Base-by-base conservation (phyloP, 208 protist species). In the Acanthamoeba culbertsoni region DNA sequence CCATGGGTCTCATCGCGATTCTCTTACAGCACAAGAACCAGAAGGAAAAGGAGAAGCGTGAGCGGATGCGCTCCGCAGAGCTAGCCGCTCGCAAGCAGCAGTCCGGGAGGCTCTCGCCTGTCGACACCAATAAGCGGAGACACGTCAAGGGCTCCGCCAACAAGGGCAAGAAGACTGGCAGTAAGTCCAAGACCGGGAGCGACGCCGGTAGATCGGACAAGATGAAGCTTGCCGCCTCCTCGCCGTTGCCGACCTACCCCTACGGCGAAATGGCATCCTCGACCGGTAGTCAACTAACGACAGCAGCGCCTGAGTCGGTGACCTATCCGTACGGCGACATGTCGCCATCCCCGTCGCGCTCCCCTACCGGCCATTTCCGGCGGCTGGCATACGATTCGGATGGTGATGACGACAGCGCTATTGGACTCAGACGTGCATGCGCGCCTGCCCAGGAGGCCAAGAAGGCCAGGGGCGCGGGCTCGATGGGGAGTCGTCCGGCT, bases 21-120 rank as follows among this genome's bases (percentile, higher is more conserved):
- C 82, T 89, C 53, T 31, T 59, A 12, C 82, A 89, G 42, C 51
- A 68, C 53, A 89, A 89, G 82, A 89, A 89, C 71, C 71, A 82
- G 43, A 82, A 82, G 71, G 71, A 82, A 31, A 82, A 82, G 71
- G 12, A 53, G 42, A 82, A 82, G 23, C 71, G 71, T 26, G 71
- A 82, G 42, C 1, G 31, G 42, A 37, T 55, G 71, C 71, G 71
- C 33, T 28, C 62, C 8, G 53, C 8, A 20, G 71, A 82, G 28
- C 42, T 23, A 26, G 71, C 71, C 12, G 68, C 68, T 23, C 68
- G 68, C 42, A 8, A 40, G 48, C 48, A 8, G 48, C 48, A 8
- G 48, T 55, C 48, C 12, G 48, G 48, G 12, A 8, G 48, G 48
- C 48, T 18, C 8, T 55, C 48, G 48, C 8, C 18, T 8, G 48